These are phyloP conservation scores for Pyrrhoderma noxium DNA, from an alignment of 1,284 basidiomycete genomes.

Conservation along the genomic window DNA sequence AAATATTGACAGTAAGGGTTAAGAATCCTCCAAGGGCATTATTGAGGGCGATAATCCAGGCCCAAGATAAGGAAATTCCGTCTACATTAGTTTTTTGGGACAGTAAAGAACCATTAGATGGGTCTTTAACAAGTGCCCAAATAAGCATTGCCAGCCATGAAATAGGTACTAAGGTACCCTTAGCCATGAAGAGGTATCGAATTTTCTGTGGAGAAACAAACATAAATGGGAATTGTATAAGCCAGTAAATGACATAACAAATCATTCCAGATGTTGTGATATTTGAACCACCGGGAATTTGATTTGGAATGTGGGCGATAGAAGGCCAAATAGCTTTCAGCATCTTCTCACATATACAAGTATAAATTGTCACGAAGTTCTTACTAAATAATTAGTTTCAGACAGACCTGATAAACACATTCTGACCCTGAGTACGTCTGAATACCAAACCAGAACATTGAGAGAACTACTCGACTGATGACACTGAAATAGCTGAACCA, in stretches of 20 bases:
- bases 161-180: constrained; percentile 57
- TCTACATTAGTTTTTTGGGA: constrained; percentile 37
- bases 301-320: constrained; percentile 54
- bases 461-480: constrained; percentile 63
- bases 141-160: constrained; percentile 67
- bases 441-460: constrained; percentile 69
- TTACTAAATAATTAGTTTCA: not conserved
- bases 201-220: constrained; percentile 71
- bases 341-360: constrained; percentile 37
- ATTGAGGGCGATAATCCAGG: constrained; percentile 64
- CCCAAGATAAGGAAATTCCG: constrained; percentile 56
- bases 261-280: constrained; percentile 63
- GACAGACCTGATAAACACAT: constrained; percentile 48
- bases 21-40: constrained; percentile 61
- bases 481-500: constrained; percentile 75
- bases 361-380: not conserved
- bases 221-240: constrained; percentile 66
- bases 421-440: constrained; percentile 59
- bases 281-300: constrained; percentile 46
- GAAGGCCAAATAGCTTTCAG: constrained; percentile 76
- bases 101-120: constrained; percentile 42
- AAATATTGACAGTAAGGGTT: constrained; percentile 65
- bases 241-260: constrained; percentile 77
- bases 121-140: constrained; percentile 65
- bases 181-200: constrained; percentile 64